phyloP scores from a whole-genome alignment of 2,329 filamentous ascomycete genomes.

The Didymella arachidicola region DNA sequence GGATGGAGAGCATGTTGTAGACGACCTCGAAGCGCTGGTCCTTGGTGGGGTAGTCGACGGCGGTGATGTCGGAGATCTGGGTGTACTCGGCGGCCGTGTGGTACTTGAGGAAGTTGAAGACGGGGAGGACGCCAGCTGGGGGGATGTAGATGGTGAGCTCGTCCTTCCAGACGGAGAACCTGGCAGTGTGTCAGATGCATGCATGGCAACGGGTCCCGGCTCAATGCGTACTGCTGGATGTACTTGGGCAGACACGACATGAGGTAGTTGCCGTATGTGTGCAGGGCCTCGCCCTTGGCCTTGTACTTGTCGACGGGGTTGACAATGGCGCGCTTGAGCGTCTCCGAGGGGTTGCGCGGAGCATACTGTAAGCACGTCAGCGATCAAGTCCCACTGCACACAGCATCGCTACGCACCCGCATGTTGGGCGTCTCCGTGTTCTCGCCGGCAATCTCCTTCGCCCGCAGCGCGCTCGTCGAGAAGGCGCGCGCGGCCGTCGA shows the following conservation, averaged over 20 bases:
- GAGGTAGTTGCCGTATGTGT: constrained; percentile 95
- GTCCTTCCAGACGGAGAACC: constrained; percentile 98
- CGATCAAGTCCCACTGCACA: too few relatives aligned
- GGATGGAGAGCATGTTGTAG: constrained; percentile 94
- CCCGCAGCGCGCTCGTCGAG: constrained; percentile 51
- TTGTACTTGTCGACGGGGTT: constrained; percentile 94
- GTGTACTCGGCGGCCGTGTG: constrained; percentile 98
- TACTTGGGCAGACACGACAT: constrained; percentile 98
- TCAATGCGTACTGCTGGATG: constrained; percentile 80
- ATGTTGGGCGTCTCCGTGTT: constrained; percentile 56
- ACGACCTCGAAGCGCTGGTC: constrained; percentile 97
- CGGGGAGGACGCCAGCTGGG: constrained; percentile 85
- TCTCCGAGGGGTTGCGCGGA: constrained; percentile 53
- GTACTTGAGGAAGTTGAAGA: constrained; percentile 95
- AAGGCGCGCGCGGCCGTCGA: constrained; percentile 53
- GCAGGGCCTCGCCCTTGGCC: constrained; percentile 84
- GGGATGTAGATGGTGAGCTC: constrained; percentile 94
- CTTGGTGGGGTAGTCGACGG: constrained; percentile 93
- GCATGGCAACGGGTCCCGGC: too few relatives aligned
- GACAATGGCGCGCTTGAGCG: constrained; percentile 78
- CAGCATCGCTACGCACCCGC: constrained; percentile 42
- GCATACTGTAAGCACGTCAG: constrained; percentile 44
- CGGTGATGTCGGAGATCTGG: constrained; percentile 89
- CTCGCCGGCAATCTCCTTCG: constrained; percentile 55
- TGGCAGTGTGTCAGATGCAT: constrained; percentile 23